Evolutionary conservation across 306 rosid species (phyloP).

Genomic region (Purshia tridentata): DNA sequence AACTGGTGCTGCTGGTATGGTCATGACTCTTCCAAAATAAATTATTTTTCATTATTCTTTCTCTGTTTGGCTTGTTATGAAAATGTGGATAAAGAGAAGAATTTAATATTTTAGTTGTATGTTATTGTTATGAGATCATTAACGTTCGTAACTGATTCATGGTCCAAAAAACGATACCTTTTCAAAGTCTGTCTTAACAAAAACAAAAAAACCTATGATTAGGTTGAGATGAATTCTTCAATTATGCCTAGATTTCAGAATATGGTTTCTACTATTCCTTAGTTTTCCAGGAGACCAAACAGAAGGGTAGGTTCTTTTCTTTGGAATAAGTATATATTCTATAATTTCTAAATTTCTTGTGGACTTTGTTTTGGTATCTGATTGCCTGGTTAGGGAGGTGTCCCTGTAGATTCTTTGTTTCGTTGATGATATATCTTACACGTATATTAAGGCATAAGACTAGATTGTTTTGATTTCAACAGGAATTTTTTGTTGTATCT

Average conservation of each 20-base stretch:
- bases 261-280: not conserved
- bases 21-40: not conserved
- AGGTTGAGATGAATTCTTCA: not conserved
- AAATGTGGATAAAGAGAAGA: not conserved
- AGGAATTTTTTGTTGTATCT: slow-evolving; percentile 28
- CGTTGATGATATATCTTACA: not conserved
- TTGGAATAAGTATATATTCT: slow-evolving; percentile 25
- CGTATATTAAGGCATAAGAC: not conserved
- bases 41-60: slow-evolving; percentile 5
- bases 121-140: not conserved
- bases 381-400: slow-evolving; percentile 36
- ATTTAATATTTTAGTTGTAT: not conserved
- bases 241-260: not conserved
- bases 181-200: too few species aligned
- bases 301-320: slow-evolving; percentile 35
- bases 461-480: slow-evolving; percentile 24
- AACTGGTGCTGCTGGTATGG: slow-evolving; percentile 58
- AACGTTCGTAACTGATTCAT: not conserved
- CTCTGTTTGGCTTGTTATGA: not conserved
- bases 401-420: slow-evolving; percentile 31
- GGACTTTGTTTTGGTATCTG: slow-evolving; percentile 50
- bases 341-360: slow-evolving; percentile 39
- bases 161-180: not conserved
- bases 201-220: not conserved
- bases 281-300: slow-evolving; percentile 8